These are phyloP conservation scores for Aspergillus carbonarius DNA, from an alignment of 2,329 filamentous ascomycete species.

Conservation along the genomic window DNA sequence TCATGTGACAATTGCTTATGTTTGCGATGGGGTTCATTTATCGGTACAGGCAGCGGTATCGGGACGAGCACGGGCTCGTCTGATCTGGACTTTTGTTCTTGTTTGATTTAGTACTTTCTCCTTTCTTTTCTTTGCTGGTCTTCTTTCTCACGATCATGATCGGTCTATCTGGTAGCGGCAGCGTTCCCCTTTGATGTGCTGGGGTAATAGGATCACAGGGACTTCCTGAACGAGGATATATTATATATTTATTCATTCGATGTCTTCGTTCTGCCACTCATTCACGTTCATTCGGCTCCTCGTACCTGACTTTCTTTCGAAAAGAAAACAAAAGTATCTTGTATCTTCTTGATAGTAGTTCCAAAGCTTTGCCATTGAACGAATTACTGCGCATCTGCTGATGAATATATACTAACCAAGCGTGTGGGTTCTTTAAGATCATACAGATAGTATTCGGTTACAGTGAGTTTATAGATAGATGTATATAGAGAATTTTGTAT, in stretches of 20 bases:
- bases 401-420: no score
- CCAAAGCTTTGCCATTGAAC: no score
- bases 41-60: background rate
- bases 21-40: background rate
- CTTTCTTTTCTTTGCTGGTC: background rate
- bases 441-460: no score
- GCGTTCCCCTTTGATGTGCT: background rate
- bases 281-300: no score
- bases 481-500: background rate
- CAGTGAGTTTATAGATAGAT: background rate
- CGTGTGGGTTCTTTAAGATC: no score
- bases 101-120: background rate
- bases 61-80: background rate
- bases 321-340: no score
- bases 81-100: background rate
- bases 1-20: background rate
- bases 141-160: background rate
- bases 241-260: background rate
- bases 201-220: background rate
- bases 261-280: no score
- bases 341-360: no score
- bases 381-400: no score
- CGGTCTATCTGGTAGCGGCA: constrained; percentile 1
- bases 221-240: background rate
- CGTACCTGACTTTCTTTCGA: no score